Evolutionary conservation across 2,329 filamentous ascomycete species (phyloP).

Genomic region (Fusarium sp.): DNA sequence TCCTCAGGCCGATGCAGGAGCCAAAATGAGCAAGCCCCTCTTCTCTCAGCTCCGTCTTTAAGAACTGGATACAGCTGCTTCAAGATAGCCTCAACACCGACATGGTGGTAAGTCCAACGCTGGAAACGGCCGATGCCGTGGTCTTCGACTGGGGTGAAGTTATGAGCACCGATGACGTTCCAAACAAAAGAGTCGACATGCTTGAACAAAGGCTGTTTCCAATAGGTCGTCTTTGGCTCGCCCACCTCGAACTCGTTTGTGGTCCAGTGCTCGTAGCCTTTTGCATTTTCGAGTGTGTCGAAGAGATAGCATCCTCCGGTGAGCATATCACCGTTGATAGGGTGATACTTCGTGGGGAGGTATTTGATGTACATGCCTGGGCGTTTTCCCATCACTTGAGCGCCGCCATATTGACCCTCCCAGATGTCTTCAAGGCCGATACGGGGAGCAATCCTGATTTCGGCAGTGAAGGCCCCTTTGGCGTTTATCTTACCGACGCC

Average conservation of each 20-base stretch:
- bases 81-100: slow-evolving; percentile 15
- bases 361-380: slow-evolving; percentile 38
- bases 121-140: slow-evolving; percentile 32
- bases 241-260: slow-evolving; percentile 36
- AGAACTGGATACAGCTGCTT: slow-evolving; percentile 30
- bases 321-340: slow-evolving; percentile 27
- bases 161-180: slow-evolving; percentile 32
- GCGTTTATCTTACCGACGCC: slow-evolving; percentile 9
- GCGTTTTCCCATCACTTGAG: slow-evolving; percentile 28
- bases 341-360: slow-evolving; percentile 19
- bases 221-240: slow-evolving; percentile 31
- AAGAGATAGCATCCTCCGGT: slow-evolving; percentile 33
- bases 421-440: slow-evolving; percentile 29
- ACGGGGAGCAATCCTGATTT: slow-evolving; percentile 19
- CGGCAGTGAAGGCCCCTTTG: slow-evolving; percentile 28
- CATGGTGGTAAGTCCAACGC: slow-evolving; percentile 27
- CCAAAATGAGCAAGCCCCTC: slow-evolving; percentile 29
- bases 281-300: slow-evolving; percentile 19
- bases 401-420: slow-evolving; percentile 24
- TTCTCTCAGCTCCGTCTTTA: slow-evolving; percentile 24
- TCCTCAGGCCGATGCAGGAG: slow-evolving; percentile 20
- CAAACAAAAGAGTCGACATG: slow-evolving; percentile 18
- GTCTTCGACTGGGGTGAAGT: slow-evolving; percentile 13
- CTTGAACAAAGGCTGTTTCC: slow-evolving; percentile 34
- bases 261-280: slow-evolving; percentile 25